Conservation (phyloP, 768 basidiomycete genomes). For the Sutorius australiensis region DNA sequence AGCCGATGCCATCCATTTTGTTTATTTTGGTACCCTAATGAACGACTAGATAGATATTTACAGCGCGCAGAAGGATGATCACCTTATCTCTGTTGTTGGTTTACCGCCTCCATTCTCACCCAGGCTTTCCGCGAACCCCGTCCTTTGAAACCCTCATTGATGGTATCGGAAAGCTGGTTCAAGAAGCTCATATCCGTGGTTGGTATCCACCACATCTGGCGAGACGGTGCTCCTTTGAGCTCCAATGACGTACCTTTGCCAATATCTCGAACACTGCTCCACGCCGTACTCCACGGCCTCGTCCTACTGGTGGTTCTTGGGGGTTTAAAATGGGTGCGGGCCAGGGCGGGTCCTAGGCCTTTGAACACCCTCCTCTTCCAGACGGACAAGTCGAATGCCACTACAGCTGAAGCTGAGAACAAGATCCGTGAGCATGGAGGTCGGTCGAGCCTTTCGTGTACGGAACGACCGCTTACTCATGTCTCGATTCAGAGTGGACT, state of each 20-base stretch:
- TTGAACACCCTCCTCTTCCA: background rate
- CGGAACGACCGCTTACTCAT: background rate
- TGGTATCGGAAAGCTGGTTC: conserved; percentile 8
- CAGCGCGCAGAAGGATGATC: no score
- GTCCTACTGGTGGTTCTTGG: conserved; percentile 4
- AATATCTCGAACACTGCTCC: conserved; percentile 12
- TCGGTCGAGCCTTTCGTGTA: background rate
- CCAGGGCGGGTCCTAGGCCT: background rate
- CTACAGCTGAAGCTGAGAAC: conserved; percentile 12
- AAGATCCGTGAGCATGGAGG: conserved; percentile 24
- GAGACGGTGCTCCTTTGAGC: conserved; percentile 3
- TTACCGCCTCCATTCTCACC: background rate
- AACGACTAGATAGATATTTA: background rate
- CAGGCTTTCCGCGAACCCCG: background rate
- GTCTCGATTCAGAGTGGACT: conserved; percentile 44
- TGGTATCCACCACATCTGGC: background rate
- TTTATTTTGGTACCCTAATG: background rate
- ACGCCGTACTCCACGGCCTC: conserved; percentile 14
- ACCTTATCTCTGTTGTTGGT: conserved; percentile 1
- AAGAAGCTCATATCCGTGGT: conserved; percentile 9
- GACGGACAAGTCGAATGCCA: background rate
- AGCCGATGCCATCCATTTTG: conserved; percentile 13
- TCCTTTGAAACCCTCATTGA: background rate
- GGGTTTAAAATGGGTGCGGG: conserved; percentile 15
- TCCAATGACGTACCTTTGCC: conserved; percentile 23